phyloP scores from a whole-genome alignment of 1,139 yeast genomes.

The Saccharomycopsis phalli region DNA sequence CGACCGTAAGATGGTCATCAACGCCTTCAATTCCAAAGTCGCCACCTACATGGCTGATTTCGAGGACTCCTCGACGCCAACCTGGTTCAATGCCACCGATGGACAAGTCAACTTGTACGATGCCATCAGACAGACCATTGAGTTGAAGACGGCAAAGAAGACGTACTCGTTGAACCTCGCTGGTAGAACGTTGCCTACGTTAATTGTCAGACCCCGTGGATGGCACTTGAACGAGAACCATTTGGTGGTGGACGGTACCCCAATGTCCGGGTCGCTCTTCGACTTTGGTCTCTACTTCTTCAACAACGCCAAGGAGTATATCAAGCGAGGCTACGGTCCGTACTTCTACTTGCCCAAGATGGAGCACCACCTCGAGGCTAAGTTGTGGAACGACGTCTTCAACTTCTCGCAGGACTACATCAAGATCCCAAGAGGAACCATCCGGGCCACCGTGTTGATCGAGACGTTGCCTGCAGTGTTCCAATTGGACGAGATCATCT shows the following conservation, averaged over 20 bases:
- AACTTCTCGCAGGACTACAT: conserved; percentile 60
- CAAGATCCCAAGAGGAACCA: conserved; percentile 59
- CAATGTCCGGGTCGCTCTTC: conserved; percentile 63
- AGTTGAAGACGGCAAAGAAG: conserved; percentile 41
- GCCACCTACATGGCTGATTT: conserved; percentile 72
- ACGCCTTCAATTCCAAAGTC: conserved; percentile 59
- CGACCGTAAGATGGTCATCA: conserved; percentile 65
- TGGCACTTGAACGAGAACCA: conserved; percentile 79
- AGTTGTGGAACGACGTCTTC: conserved; percentile 72
- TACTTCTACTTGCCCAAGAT: conserved; percentile 73
- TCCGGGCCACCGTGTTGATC: conserved; percentile 69
- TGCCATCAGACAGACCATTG: conserved; percentile 45
- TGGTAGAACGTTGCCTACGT: conserved; percentile 48
- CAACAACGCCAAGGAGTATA: conserved; percentile 58
- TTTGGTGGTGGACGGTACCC: conserved; percentile 64
- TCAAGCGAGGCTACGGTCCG: conserved; percentile 61
- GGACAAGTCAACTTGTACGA: conserved; percentile 51
- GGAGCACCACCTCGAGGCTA: conserved; percentile 75
- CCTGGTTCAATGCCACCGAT: conserved; percentile 48
- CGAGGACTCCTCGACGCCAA: conserved; percentile 58
- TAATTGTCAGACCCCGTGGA: conserved; percentile 79
- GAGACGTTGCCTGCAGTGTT: conserved; percentile 72
- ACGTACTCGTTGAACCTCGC: conserved; percentile 49
- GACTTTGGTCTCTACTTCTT: conserved; percentile 72
- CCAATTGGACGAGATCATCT: conserved; percentile 77